Conservation (phyloP, 192 early-diverging fungal genomes). For the Umbelopsis sp. region DNA sequence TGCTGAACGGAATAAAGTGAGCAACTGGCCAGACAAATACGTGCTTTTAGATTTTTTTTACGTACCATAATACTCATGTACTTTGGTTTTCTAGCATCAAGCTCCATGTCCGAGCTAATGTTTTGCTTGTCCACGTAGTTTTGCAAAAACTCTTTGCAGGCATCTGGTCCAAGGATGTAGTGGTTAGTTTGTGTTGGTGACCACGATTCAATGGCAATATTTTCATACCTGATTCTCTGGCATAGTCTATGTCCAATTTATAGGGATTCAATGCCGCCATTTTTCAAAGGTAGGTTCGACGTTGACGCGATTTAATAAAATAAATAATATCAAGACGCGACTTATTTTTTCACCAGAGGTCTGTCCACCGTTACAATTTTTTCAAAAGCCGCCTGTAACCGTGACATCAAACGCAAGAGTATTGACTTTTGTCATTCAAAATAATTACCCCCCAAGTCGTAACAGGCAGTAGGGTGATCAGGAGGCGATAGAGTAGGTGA, state of each 20-base stretch:
- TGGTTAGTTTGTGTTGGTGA: neutral
- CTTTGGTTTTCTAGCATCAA: slow-evolving; percentile 30
- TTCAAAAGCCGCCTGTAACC: too few species aligned
- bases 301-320: slow-evolving; percentile 10
- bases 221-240: slow-evolving; percentile 2
- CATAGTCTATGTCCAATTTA: slow-evolving; percentile 15
- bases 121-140: neutral
- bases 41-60: neutral
- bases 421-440: neutral
- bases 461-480: neutral
- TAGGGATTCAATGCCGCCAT: slow-evolving; percentile 14
- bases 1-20: slow-evolving; percentile 44
- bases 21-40: neutral
- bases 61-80: slow-evolving; percentile 51
- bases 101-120: slow-evolving; percentile 23
- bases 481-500: too few species aligned
- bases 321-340: slow-evolving; percentile 11
- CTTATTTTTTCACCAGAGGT: neutral
- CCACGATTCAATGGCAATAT: too few species aligned
- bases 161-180: neutral
- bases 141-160: slow-evolving; percentile 18
- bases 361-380: too few species aligned
- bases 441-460: neutral
- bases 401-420: neutral
- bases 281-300: neutral